Conservation (phyloP, 1,284 basidiomycete genomes). For the Chiua sp. region DNA sequence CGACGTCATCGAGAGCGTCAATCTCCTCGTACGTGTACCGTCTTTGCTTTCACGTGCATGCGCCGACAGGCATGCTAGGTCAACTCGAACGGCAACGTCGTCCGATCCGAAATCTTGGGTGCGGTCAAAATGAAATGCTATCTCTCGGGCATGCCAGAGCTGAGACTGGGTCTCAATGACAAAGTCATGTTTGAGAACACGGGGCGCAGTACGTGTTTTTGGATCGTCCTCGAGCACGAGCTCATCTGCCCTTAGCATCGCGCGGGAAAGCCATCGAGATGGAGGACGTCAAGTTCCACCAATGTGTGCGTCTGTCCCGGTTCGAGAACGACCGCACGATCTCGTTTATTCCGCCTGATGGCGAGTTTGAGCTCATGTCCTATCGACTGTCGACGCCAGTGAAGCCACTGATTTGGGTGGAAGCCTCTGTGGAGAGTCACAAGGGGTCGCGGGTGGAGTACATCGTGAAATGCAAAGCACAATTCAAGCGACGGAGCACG, state of each 20-base stretch:
- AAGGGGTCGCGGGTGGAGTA: constrained; percentile 95
- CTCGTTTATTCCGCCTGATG: constrained; percentile 98
- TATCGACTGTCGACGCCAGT: constrained; percentile 96
- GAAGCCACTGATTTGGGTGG: constrained; percentile 98
- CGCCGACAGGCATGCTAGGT: constrained; percentile 68
- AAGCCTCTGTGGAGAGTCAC: constrained; percentile 96
- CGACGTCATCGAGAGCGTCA: constrained; percentile 98
- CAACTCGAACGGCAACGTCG: constrained; percentile 96
- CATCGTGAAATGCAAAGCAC: constrained; percentile 97
- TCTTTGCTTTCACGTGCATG: neutral
- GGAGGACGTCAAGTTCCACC: constrained; percentile 99
- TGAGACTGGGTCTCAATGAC: constrained; percentile 96
- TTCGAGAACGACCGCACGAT: constrained; percentile 99
- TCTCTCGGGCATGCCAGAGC: constrained; percentile 97
- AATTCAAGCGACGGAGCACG: constrained; percentile 96
- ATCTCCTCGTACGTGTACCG: constrained; percentile 81
- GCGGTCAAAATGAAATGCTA: constrained; percentile 99
- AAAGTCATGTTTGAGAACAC: constrained; percentile 99
- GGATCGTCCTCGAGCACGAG: neutral
- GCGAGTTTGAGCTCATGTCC: constrained; percentile 98
- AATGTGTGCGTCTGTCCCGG: constrained; percentile 98
- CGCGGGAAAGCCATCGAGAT: constrained; percentile 99
- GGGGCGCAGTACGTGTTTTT: constrained; percentile 76
- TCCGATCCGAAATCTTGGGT: constrained; percentile 96
- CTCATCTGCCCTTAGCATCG: constrained; percentile 61